Conservation (phyloP, 2,329 filamentous ascomycete genomes). For the Fusarium globosum region DNA sequence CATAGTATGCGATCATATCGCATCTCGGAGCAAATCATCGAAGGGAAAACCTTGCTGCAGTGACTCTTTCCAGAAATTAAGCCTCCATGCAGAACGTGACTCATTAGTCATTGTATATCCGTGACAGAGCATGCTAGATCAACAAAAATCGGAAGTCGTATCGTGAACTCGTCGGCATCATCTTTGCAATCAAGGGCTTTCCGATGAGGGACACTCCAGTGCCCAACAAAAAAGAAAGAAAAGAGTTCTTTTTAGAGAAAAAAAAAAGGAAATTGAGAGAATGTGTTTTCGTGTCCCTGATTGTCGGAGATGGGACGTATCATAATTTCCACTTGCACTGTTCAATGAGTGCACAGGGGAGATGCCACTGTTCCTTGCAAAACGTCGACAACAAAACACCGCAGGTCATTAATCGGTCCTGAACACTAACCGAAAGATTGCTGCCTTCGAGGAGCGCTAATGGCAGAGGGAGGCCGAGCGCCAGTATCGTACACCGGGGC, state of each 20-base stretch:
- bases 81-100: constrained; percentile 57
- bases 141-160: constrained; percentile 50
- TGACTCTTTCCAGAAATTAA: constrained; percentile 46
- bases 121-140: constrained; percentile 49
- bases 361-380: constrained; percentile 7
- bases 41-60: constrained; percentile 40
- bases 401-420: not conserved
- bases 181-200: constrained; percentile 44
- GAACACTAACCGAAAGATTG: constrained; percentile 40
- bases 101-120: constrained; percentile 59
- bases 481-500: constrained; percentile 62
- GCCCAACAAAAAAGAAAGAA: constrained; percentile 41
- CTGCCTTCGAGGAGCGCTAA: constrained; percentile 56
- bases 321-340: constrained; percentile 19
- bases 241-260: constrained; percentile 30
- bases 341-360: not conserved
- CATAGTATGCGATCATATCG: constrained; percentile 47
- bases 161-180: constrained; percentile 53
- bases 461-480: constrained; percentile 59
- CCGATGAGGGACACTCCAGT: constrained; percentile 45
- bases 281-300: constrained; percentile 25
- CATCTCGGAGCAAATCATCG: constrained; percentile 44
- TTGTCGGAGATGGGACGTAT: not conserved
- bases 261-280: constrained; percentile 38
- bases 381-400: not conserved